Conservation (phyloP, 23 red algal genomes). For the Gracilaria domingensis region DNA sequence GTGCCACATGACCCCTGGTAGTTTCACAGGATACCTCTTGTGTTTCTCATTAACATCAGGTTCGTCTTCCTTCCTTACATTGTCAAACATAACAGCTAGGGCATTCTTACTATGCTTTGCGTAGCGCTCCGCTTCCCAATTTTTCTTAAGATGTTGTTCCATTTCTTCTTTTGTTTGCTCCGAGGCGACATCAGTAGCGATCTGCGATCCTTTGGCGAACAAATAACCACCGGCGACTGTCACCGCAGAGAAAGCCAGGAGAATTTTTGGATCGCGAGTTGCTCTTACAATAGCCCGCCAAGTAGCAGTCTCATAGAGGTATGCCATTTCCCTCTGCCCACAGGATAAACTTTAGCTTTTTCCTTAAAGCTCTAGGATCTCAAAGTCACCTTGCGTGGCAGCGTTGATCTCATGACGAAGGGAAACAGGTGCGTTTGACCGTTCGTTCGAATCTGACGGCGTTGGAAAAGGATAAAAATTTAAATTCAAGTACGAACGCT, state of each 20-base stretch:
- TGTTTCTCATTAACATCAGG: slow-evolving; percentile 49
- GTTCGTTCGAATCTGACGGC: too few relatives aligned
- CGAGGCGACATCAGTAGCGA: slow-evolving; percentile 31
- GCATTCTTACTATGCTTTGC: slow-evolving; percentile 66
- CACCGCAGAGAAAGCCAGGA: slow-evolving; percentile 30
- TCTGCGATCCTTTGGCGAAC: slow-evolving; percentile 45
- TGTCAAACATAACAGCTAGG: slow-evolving; percentile 64
- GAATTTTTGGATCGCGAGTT: slow-evolving; percentile 54
- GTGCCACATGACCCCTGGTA: slow-evolving; percentile 62
- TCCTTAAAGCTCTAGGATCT: too few relatives aligned
- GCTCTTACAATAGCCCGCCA: slow-evolving; percentile 61
- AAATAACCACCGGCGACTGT: slow-evolving; percentile 39
- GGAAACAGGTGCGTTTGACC: too few relatives aligned
- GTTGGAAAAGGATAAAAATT: slow-evolving; percentile 9
- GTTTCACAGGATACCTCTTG: slow-evolving; percentile 50
- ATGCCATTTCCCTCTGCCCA: slow-evolving; percentile 1
- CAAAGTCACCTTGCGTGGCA: too few relatives aligned
- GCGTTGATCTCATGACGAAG: too few relatives aligned
- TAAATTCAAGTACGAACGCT: slow-evolving; percentile 24
- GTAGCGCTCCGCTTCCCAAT: slow-evolving; percentile 58
- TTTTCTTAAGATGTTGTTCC: slow-evolving; percentile 42
- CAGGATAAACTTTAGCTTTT: background rate
- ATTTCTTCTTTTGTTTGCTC: slow-evolving; percentile 60
- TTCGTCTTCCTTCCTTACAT: slow-evolving; percentile 3
- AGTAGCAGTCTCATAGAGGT: slow-evolving; percentile 43